Evolutionary conservation across 2,329 filamentous ascomycete species (phyloP), one percentile per base, ranked within the genome.

Genomic region (Neonectria sp.): DNA sequence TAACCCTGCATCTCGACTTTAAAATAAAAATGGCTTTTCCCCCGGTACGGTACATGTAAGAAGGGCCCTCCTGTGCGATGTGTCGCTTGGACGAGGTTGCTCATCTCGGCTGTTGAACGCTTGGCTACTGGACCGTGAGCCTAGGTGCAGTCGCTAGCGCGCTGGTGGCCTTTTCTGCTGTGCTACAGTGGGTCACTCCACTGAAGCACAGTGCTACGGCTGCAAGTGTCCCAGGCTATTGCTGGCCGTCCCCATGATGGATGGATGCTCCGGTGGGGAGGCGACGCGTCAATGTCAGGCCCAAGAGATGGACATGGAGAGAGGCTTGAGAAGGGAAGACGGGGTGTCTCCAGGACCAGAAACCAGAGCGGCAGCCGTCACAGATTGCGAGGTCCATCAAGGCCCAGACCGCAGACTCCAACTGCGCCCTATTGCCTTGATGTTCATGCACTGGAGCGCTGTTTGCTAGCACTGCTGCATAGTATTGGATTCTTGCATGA

Each of bases 31-130:
- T 31, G 31, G 37, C 51, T 40, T 57, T 40, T 49, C 52, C 15
- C 35, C 57, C 63, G 53, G 57, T 29, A 65, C 29, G 17, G 6
- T 21, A 11, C 40, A 45, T 21, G 40, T 9, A n/a, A 53, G 52
- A 56, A 27, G 17, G 29, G 27, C 17, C 27, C 25, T 27, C 24
- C 49, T 33, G 49, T 33, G 29, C 13, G n/a, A 33, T 5, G 21
- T 27, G 46, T 55, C 45, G 31, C 51, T 49, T 25, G 3, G 51
- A 31, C 40, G 21, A 45, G 43, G 17, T 27, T 43, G 24, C 65
- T 73, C 71, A 75, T 74, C 65, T 74, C 73, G 73, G 73, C 70
- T 75, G 63, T 67, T 60, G 55, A 68, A 70, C 53, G 69, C 71
- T 72, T 73, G 48, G 69, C 69, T 63, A 55, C 52, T 63, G 60